A percentile compares a stretch with the other conserved stretches of the same genome.
Evolutionary conservation across 148 eudicot species (phyloP).

Genomic region (Suaeda aralocaspica): DNA sequence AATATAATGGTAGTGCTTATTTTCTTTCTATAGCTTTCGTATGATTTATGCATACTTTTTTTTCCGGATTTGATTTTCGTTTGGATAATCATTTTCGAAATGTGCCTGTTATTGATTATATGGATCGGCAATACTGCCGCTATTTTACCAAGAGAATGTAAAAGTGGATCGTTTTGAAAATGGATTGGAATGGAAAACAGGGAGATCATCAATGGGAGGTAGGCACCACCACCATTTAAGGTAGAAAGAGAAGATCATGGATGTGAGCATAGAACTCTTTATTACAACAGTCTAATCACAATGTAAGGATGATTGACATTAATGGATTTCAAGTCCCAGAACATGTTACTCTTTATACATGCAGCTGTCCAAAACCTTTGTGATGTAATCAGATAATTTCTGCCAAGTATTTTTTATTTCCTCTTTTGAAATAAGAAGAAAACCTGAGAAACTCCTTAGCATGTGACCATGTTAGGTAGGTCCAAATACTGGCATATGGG

Average conservation of each 20-base stretch:
- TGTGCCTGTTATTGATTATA: too few relatives aligned
- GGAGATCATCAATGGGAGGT: neutral
- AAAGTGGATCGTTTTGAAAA: too few relatives aligned
- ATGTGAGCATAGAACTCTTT: neutral
- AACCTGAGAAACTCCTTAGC: constrained; percentile 17
- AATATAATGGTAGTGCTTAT: neutral
- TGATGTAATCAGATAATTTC: constrained; percentile 3
- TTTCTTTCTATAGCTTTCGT: neutral
- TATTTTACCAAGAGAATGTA: too few relatives aligned
- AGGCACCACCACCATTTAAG: constrained; percentile 10
- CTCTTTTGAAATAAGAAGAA: too few relatives aligned
- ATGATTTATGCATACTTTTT: neutral
- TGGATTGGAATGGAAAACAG: too few relatives aligned
- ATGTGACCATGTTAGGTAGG: constrained; percentile 47
- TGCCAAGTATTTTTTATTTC: neutral
- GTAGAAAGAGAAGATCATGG: neutral
- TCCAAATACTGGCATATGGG: constrained; percentile 14
- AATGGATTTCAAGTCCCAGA: neutral
- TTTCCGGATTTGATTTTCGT: neutral
- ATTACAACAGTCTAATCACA: constrained; percentile 5
- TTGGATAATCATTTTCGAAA: neutral
- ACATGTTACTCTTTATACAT: constrained; percentile 10
- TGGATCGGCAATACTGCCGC: too few relatives aligned
- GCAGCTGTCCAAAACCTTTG: neutral
- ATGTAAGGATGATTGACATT: constrained; percentile 10